A percentile compares a stretch with the other conserved stretches of the same genome.
These are phyloP conservation scores for Phanerodontia chrysosporium DNA, from an alignment of 768 basidiomycete species.

Conservation along the genomic window DNA sequence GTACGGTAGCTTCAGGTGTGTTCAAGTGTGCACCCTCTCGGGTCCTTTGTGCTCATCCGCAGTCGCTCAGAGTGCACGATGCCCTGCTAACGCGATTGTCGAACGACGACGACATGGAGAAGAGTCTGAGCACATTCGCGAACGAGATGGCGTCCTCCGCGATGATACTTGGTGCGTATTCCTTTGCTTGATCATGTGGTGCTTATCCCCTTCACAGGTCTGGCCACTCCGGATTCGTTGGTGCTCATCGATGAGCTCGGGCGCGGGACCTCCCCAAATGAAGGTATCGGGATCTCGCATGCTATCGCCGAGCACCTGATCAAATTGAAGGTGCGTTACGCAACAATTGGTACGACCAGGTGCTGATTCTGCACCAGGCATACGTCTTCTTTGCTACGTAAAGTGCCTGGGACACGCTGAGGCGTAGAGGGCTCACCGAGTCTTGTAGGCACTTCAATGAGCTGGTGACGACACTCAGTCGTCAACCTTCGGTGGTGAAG, in stretches of 20 bases:
- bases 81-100: constrained; percentile 82
- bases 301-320: constrained; percentile 81
- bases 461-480: constrained; percentile 68
- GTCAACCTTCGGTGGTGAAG: constrained; percentile 79
- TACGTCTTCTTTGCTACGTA: constrained; percentile 93
- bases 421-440: not conserved
- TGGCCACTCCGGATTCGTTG: constrained; percentile 67
- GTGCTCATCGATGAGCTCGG: constrained; percentile 92
- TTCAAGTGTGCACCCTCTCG: not conserved
- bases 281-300: constrained; percentile 78
- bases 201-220: constrained; percentile 37
- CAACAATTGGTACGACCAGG: not conserved
- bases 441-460: constrained; percentile 70
- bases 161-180: constrained; percentile 72
- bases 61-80: constrained; percentile 69
- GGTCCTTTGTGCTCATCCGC: not conserved
- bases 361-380: constrained; percentile 39
- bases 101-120: constrained; percentile 92
- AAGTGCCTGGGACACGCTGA: constrained; percentile 15
- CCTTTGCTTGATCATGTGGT: not conserved
- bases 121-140: constrained; percentile 89
- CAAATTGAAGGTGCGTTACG: constrained; percentile 53
- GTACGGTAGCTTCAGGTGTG: constrained; percentile 83
- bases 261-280: constrained; percentile 82
- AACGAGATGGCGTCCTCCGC: constrained; percentile 91